Evolutionary conservation across 139 green algal genomes (phyloP).

Genomic region (Limnomonas spitsbergensis): DNA sequence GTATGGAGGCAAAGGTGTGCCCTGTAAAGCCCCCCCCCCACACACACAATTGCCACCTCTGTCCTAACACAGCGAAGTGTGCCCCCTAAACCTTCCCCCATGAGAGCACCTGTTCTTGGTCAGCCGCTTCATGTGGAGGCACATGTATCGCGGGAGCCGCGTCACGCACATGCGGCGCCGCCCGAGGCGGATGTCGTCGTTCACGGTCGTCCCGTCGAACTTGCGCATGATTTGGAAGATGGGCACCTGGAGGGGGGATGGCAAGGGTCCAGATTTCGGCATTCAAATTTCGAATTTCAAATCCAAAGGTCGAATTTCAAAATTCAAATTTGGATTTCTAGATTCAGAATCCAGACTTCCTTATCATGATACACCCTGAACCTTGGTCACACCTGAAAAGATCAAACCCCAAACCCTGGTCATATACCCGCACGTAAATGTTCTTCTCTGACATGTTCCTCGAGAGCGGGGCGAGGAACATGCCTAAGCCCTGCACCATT

Average conservation of each 20-base stretch:
- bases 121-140: constrained; percentile 90
- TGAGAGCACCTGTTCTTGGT: constrained; percentile 91
- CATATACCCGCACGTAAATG: no score
- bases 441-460: no score
- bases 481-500: no score
- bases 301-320: neutral
- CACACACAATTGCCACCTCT: no score
- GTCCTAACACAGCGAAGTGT: no score
- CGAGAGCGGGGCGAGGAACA: no score
- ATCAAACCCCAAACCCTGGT: no score
- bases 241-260: constrained; percentile 58
- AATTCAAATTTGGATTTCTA: no score
- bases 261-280: neutral
- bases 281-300: no score
- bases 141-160: constrained; percentile 77
- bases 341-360: constrained; percentile 81
- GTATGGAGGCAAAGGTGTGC: no score
- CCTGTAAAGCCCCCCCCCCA: no score
- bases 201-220: constrained; percentile 79
- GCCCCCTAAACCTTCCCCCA: no score
- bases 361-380: constrained; percentile 84
- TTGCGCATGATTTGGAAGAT: constrained; percentile 90
- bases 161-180: constrained; percentile 75
- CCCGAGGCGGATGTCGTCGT: constrained; percentile 76
- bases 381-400: constrained; percentile 68